A percentile compares a stretch with the other conserved stretches of the same genome.
phyloP scores from a whole-genome alignment of 2,329 filamentous ascomycete species.

The Penicillium sp. region DNA sequence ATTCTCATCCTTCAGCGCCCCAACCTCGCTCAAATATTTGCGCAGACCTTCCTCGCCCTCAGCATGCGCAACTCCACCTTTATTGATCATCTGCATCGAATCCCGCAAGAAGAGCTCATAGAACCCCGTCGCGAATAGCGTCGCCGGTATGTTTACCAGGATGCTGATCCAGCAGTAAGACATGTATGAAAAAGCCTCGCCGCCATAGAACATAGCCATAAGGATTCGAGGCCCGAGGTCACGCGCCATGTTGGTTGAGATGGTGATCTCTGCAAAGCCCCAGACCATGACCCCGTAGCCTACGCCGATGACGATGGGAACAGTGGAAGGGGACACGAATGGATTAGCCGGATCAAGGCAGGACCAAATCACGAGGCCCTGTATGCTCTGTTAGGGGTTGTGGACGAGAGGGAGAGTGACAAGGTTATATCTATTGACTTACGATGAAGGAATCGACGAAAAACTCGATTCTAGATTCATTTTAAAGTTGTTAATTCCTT shows the following conservation, averaged over 20 bases:
- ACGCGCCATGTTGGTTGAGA: constrained; percentile 56
- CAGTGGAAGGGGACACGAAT: constrained; percentile 47
- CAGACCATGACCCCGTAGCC: constrained; percentile 54
- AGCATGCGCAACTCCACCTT: constrained; percentile 49
- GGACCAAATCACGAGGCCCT: constrained; percentile 56
- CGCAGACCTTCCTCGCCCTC: constrained; percentile 50
- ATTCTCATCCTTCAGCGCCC: constrained; percentile 17
- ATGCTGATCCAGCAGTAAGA: constrained; percentile 52
- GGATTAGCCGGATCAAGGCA: constrained; percentile 57
- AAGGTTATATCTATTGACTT: constrained; percentile 15
- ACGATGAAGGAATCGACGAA: constrained; percentile 56
- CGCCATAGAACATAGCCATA: constrained; percentile 55
- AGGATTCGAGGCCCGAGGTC: constrained; percentile 59
- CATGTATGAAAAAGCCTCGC: constrained; percentile 46
- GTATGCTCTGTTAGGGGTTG: constrained; percentile 1
- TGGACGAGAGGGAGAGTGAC: neutral
- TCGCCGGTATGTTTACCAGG: constrained; percentile 56
- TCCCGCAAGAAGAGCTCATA: constrained; percentile 56
- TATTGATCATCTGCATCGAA: constrained; percentile 49
- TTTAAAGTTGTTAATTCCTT: no score
- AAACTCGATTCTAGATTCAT: constrained; percentile 46
- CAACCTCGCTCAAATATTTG: constrained; percentile 39
- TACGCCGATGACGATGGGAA: constrained; percentile 54
- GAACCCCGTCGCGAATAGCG: constrained; percentile 51
- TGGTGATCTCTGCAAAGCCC: constrained; percentile 54